Percentiles rank a stretch among this genome's conserved stretches.
Conservation (phyloP, 352 stramenopile species). For the Pythium scleroteichum region DNA sequence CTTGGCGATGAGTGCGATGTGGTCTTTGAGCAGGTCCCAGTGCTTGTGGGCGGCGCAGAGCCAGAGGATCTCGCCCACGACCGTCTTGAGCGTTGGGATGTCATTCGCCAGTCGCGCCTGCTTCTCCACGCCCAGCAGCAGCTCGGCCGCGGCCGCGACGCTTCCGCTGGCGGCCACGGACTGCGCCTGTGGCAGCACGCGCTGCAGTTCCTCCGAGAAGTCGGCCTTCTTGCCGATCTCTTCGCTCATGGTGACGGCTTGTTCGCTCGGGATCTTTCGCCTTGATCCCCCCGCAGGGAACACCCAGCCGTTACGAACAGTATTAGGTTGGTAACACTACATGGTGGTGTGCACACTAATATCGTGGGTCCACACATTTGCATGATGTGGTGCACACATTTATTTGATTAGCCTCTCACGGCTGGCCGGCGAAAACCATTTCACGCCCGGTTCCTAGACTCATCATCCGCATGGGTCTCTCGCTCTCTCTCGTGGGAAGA, state of each 20-base stretch:
- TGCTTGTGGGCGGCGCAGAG: slow-evolving; percentile 85
- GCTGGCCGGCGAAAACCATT: neutral
- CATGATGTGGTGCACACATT: slow-evolving; percentile 13
- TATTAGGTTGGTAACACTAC: no score
- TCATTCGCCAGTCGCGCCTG: slow-evolving; percentile 79
- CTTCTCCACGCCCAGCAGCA: slow-evolving; percentile 87
- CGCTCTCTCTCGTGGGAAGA: no score
- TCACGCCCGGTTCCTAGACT: no score
- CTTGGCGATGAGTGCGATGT: slow-evolving; percentile 87
- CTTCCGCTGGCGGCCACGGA: slow-evolving; percentile 67
- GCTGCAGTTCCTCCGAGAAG: slow-evolving; percentile 60
- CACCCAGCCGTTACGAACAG: neutral
- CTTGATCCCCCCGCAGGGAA: neutral
- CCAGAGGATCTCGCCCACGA: slow-evolving; percentile 70
- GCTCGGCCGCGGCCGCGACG: slow-evolving; percentile 78
- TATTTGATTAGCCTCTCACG: neutral
- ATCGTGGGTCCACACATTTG: neutral
- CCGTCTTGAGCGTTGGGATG: slow-evolving; percentile 82
- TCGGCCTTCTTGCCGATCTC: slow-evolving; percentile 86
- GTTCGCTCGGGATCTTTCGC: slow-evolving; percentile 23
- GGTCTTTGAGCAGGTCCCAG: slow-evolving; percentile 89
- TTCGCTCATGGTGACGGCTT: slow-evolving; percentile 57
- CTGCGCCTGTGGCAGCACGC: slow-evolving; percentile 67
- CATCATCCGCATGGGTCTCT: no score
- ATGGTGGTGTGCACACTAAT: neutral